Base-by-base conservation (phyloP, 306 rosid genomes). In the Senna tora region DNA sequence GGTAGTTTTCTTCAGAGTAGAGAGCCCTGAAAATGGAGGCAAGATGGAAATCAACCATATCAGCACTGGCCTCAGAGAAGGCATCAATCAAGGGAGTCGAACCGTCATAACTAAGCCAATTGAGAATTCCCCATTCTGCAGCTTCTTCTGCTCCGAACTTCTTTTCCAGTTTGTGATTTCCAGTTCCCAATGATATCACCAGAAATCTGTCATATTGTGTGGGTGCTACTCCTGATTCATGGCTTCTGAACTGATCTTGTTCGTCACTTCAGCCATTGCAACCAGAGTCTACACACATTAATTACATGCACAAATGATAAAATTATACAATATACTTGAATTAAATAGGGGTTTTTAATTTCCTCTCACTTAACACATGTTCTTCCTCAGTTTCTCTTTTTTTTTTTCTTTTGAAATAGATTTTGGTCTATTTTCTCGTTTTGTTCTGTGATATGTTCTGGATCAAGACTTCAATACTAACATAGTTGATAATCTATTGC, bases 131-230 rank as follows among this genome's bases (percentile, higher is more conserved):
- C 95, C 95, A 89, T 2, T 74, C 43, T 0, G 91, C 85, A 15
- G 88, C 95, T 0, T 50, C 41, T 0, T n/a, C 8, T 0, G 91
- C 87, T 13, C 30, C 71, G 81, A 69, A 78, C 64, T 79, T 84
- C 22, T 5, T 10, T 68, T 82, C 89, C 12, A 25, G 30, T 25
- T 78, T 89, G 8, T 78, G 85, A 33, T 84, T 34, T 7, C 95
- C 95, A n/a, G 89, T 84, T 55, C 95, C 91, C 30, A 89, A 50
- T 0, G 95, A 89, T 69, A 89, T 76, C 20, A 84, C 86, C 67
- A 86, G 45, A 57, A 82, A 84, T 7, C 86, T 55, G 0, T 69
- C 67, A 12, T 84, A 84, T 43, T 84, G 81, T 77, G 54, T 57
- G 0, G 85, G 65, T 36, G 6, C 6, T 36, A 36, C 39, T 79